Evolutionary conservation across 345 rosid species (phyloP), one percentile per base, ranked within the genome.

Genomic region (Carallia pectinifolia): DNA sequence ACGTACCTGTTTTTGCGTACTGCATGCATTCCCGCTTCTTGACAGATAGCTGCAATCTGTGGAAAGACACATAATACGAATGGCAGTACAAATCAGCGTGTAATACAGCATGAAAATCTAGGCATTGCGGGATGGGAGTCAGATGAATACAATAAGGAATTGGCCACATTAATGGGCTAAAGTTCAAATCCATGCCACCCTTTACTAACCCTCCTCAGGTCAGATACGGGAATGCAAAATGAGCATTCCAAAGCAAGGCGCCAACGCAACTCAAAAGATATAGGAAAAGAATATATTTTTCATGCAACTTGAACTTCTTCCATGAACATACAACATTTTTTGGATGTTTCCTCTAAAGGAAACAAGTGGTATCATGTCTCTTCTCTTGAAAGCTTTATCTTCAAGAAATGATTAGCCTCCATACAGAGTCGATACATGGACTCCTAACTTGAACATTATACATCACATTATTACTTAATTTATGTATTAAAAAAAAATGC

Each of bases 21-120:
- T 2, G 99, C 99, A 47, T 95, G 99, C 99, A 95, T 95, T 61
- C 99, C 99, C 48, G 99, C 99, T 83, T 95, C 99, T 78, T 95
- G 99, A 68, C 99, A 95, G 65, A 95, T 95, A 18, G 99, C 99
- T 50, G 97, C 78, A 74, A 95, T 95, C 99, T 95, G 89, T 52
- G 30, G 27, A 65, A 58, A 58, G 36, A 40, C n/a, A 36, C 36
- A 16, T 53, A 16, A 65, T 13, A 29, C 13, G 31, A 30, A 8
- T 0, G 30, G 6, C 9, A n/a, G 30, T 30, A 27, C 17, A 30
- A 31, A 9, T 40, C 33, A 56, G 31, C 33, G 6, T 27, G 60
- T 10, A 12, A 44, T 19, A 9, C 31, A 56, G 29, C 8, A 9
- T 27, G 33, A 30, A 27, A 56, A 33, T 56, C 31, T 56, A 13